Evolutionary conservation across 768 basidiomycete genomes (phyloP), one percentile per base, ranked within the genome.

Genomic region (Russula ochroleuca): DNA sequence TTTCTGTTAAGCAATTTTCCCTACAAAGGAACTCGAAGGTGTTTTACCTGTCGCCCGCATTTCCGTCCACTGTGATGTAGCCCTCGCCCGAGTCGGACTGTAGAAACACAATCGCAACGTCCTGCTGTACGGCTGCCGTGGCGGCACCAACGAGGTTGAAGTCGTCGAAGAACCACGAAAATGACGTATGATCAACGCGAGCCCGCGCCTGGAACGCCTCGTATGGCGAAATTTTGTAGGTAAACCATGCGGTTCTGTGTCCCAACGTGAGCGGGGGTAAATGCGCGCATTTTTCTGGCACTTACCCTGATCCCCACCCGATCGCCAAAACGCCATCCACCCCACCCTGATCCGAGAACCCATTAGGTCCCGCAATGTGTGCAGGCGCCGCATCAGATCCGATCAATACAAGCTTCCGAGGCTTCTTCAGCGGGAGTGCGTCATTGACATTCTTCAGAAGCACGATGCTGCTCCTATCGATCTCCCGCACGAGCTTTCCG

Each of bases 301-400:
- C 66, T 43, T 8, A 67, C 75, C 92, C 92, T 55, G 87, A 89
- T 41, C 92, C 94, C 94, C 94, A 97, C 15, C 93, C 93, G 87
- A 94, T 88, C 9, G 92, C 92, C 23, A 97, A 79, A 19, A 88
- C 79, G 11, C 92, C 92, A 55, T 77, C 74, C 45, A 72, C 71
- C 33, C 77, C 74, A 38, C 73, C 73, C 21, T 73, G 75, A 62
- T 82, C 82, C 3, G 67, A 41, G 64, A 74, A 82, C 7, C 74
- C 79, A 70, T 85, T 85, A 1, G 83, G 81, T 4, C 83, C 83
- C 9, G 69, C 66, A 6, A 67, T 17, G 33, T 31, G 60, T 28
- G 74, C 71, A 0, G 82, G 80, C 9, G 76, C 81, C 6, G 81
- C 76, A 68, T 84, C 83, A 33, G 76, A 77, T 68, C 88, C 89